Evolutionary conservation across 257 asterid genomes (phyloP), one percentile per base, ranked within the genome.

Genomic region (Asclepias syriaca): DNA sequence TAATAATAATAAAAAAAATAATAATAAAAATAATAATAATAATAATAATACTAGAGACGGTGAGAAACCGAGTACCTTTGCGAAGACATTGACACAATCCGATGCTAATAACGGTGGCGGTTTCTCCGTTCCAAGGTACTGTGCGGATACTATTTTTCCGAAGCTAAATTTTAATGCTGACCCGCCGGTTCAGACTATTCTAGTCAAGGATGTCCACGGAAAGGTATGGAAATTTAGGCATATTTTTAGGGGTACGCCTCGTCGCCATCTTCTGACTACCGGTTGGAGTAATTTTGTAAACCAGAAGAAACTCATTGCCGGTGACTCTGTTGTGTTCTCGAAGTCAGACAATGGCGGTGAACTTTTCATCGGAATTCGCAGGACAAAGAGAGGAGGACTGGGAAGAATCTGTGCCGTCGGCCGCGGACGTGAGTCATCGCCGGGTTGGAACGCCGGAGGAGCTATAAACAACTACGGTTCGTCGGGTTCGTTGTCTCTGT

Each of bases 31-130:
- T 29, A 29, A 34, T 34, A 34, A 34, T 34, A 34, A 3, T 2
- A 34, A 34, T 3, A 88, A 82, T 3, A 89, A 82, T 4, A 83
- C 77, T 82, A 24, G 27, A 24, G 86, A 81, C 29, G 81, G 84
- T 32, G 97, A 87, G 49, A 89, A 85, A 69, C 72, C 85, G 59
- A 89, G 84, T 71, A 87, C 95, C 21, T 89, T 89, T 72, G 89
- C 96, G 0, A 88, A 91, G 84, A 91, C 97, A 18, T 77, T 90
- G 48, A 90, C 97, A 8, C 97, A 91, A 73, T 91, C 96, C 50
- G 96, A 91, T 73, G 94, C 93, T 8, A 91, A 88, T 77, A 88
- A 88, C 67, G 96, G 96, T 49, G 97, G 97, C 21, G 91, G 97
- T 3, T 90, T 90, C 76, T 90, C 97, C 34, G 97, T 88, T 0